phyloP scores from a whole-genome alignment of 2,329 filamentous ascomycete species.

The Penicillium sp. region DNA sequence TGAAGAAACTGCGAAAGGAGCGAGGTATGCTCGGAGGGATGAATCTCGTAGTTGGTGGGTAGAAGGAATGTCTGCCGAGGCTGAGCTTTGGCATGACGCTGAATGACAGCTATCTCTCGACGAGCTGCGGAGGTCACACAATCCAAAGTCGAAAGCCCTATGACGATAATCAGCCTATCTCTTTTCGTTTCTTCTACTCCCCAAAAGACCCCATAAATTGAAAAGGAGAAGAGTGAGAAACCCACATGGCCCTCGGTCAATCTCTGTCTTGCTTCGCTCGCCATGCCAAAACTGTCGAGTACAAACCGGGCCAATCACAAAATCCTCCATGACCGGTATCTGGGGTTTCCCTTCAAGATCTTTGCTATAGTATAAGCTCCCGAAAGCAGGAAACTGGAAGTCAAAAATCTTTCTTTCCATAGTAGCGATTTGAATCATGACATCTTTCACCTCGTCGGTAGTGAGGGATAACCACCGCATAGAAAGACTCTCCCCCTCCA shows the following conservation, averaged over 20 bases:
- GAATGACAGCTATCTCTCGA: slow-evolving; percentile 19
- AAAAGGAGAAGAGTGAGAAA: not conserved
- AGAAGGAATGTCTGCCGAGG: slow-evolving; percentile 24
- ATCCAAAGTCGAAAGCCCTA: slow-evolving; percentile 18
- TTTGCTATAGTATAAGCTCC: slow-evolving; percentile 6
- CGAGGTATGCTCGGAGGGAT: slow-evolving; percentile 18
- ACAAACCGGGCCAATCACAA: slow-evolving; percentile 25
- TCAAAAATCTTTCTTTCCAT: slow-evolving; percentile 23
- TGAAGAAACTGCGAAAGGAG: slow-evolving; percentile 22
- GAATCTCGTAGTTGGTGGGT: slow-evolving; percentile 20
- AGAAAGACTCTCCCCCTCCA: slow-evolving; percentile 28
- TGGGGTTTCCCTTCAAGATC: slow-evolving; percentile 14
- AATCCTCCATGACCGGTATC: slow-evolving; percentile 18
- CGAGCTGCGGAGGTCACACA: slow-evolving; percentile 22
- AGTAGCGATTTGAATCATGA: slow-evolving; percentile 23
- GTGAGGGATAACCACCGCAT: slow-evolving; percentile 24
- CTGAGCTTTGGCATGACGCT: slow-evolving; percentile 19
- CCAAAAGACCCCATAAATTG: not conserved
- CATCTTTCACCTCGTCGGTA: slow-evolving; percentile 18
- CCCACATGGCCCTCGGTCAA: slow-evolving; percentile 25
- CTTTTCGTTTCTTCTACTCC: not conserved
- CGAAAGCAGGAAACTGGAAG: slow-evolving; percentile 23
- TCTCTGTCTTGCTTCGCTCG: slow-evolving; percentile 18
- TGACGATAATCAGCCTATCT: slow-evolving; percentile 7
- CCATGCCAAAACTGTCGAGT: slow-evolving; percentile 26